These are phyloP conservation scores for Peronosclerospora sorghi DNA, from an alignment of 352 stramenopile genomes.

Conservation along the genomic window DNA sequence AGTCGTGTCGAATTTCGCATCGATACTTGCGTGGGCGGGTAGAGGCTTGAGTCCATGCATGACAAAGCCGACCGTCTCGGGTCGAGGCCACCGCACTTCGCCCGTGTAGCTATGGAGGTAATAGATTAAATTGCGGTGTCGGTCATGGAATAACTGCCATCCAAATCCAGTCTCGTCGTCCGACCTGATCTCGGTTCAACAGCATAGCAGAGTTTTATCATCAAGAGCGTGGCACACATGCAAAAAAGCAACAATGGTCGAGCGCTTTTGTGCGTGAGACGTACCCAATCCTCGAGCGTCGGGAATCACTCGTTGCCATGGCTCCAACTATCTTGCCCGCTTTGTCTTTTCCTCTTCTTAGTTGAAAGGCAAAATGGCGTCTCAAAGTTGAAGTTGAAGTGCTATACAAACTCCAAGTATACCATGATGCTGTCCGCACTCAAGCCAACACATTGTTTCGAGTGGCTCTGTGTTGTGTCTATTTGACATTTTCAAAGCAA, in stretches of 20 bases:
- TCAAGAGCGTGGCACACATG: neutral
- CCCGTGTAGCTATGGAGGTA: conserved; percentile 62
- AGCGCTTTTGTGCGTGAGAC: neutral
- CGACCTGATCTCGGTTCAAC: neutral
- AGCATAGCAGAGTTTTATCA: conserved; percentile 1
- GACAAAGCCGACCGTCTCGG: conserved; percentile 34
- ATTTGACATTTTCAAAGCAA: no score
- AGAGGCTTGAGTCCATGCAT: conserved; percentile 35
- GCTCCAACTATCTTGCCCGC: neutral
- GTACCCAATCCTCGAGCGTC: conserved; percentile 11
- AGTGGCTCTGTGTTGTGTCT: no score
- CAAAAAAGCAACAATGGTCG: neutral
- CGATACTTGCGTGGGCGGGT: conserved; percentile 7
- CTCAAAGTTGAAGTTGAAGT: conserved; percentile 26
- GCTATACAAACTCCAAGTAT: neutral
- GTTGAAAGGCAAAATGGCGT: conserved; percentile 31
- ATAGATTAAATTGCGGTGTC: conserved; percentile 34
- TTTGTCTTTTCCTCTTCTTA: conserved; percentile 21
- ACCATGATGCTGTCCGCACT: no score
- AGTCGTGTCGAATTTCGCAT: conserved; percentile 1
- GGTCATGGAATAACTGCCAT: conserved; percentile 44
- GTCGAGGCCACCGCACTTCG: conserved; percentile 57
- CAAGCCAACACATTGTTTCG: no score
- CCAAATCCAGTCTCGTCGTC: conserved; percentile 32
- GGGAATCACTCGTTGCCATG: conserved; percentile 7